phyloP scores from a whole-genome alignment of 495 filamentous ascomycete genomes.

The Pyronema domesticum region DNA sequence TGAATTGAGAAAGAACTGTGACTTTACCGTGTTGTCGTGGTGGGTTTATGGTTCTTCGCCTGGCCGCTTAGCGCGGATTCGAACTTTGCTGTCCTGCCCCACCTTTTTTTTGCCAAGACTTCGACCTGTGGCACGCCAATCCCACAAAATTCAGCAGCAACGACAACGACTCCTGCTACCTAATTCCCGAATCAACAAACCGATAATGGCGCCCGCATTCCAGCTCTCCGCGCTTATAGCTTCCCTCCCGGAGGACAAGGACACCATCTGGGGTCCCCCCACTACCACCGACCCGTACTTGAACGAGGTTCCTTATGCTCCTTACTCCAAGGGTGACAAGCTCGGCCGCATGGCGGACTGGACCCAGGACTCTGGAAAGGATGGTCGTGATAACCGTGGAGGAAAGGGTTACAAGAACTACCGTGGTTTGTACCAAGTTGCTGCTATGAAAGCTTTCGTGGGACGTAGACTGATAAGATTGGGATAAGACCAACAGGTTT shows the following conservation, averaged over 20 bases:
- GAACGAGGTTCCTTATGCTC: constrained; percentile 87
- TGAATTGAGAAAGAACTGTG: too few species aligned
- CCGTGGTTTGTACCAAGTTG: constrained; percentile 47
- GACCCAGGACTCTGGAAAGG: constrained; percentile 75
- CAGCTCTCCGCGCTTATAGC: constrained; percentile 31
- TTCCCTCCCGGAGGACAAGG: constrained; percentile 36
- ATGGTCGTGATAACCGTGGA: constrained; percentile 49
- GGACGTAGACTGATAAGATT: too few species aligned
- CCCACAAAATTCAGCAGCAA: background rate
- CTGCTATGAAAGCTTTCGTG: too few species aligned
- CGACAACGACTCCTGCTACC: background rate
- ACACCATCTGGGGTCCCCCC: constrained; percentile 72
- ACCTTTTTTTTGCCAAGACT: constrained; percentile 3
- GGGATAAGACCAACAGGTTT: constrained; percentile 81
- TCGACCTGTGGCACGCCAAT: background rate
- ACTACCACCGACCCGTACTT: constrained; percentile 62
- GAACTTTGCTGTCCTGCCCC: background rate
- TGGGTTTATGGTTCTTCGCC: too few species aligned
- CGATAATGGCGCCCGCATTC: constrained; percentile 15
- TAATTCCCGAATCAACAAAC: background rate
- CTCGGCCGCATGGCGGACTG: constrained; percentile 98
- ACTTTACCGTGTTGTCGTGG: too few species aligned
- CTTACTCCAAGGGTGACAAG: constrained; percentile 97
- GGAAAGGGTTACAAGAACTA: constrained; percentile 78
- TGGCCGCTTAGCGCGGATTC: too few species aligned